Evolutionary conservation across 768 basidiomycete species (phyloP).

Genomic region (Pleurotus pulmonarius): DNA sequence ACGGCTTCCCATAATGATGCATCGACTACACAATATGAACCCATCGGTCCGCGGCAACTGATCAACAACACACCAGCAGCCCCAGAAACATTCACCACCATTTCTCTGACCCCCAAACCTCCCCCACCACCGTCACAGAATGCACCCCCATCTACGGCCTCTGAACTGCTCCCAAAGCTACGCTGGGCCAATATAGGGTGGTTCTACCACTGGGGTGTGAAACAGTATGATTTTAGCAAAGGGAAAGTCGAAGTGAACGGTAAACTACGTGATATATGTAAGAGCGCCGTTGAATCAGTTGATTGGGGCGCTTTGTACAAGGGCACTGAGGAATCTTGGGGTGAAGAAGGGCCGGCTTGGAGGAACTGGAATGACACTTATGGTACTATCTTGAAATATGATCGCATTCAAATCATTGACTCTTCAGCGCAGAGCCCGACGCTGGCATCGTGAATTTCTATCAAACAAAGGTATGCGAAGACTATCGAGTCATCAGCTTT

Average conservation of each 20-base stretch:
- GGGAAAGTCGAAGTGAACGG: conserved; percentile 61
- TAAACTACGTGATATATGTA: conserved; percentile 56
- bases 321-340: conserved; percentile 43
- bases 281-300: conserved; percentile 53
- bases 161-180: conserved; percentile 67
- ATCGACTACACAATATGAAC: conserved; percentile 14
- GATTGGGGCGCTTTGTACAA: conserved; percentile 69
- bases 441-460: conserved; percentile 98
- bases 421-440: conserved; percentile 66
- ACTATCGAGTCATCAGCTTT: background rate
- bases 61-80: conserved; percentile 72
- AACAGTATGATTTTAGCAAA: conserved; percentile 86
- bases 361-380: conserved; percentile 73
- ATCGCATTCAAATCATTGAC: conserved; percentile 5
- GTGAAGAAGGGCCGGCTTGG: conserved; percentile 58
- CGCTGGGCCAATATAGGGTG: conserved; percentile 97
- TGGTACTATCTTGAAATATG: conserved; percentile 38
- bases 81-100: conserved; percentile 44
- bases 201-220: conserved; percentile 96
- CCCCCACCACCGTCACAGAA: conserved; percentile 64
- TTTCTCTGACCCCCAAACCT: conserved; percentile 56
- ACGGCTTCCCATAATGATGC: conserved; percentile 14
- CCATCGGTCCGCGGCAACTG: conserved; percentile 58
- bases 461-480: conserved; percentile 54
- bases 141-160: conserved; percentile 42